Evolutionary conservation across 257 asterid species (phyloP), one percentile per base, ranked within the genome.

Genomic region (Mentha longifolia): DNA sequence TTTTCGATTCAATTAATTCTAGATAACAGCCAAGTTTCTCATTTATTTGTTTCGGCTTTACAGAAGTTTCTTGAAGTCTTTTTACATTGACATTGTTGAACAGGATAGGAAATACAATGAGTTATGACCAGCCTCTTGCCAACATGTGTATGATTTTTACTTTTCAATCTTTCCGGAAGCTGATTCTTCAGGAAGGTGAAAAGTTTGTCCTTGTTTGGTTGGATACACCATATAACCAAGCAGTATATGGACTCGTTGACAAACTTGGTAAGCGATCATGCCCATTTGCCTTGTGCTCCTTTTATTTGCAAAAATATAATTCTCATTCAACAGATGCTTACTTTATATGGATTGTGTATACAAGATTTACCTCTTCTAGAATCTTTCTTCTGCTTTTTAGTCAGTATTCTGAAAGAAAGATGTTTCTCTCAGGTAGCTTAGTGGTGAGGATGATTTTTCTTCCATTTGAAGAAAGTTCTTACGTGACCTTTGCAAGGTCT

Each of bases 101-200:
- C 92, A 95, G 98, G 75, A 69, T 83, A 56, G 94, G 92, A 73
- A 81, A 60, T 61, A 25, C 72, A 77, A 70, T 72, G 79, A 78
- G 75, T 61, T 76, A 83, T 82, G 98, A 95, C 76, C 72, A 73
- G 71, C 86, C 83, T 10, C 98, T 95, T 63, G 84, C 88, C 19
- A 85, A 87, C 73, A 87, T 95, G 95, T 92, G 97, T 71, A 74
- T 68, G 85, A 65, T 95, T 72, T 88, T 95, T 79, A 95, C 98
- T 45, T 67, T 88, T 65, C 99, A 95, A 83, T 92, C 99, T 65
- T 64, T 90, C 73, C 87, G 92, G 64, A 95, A 95, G 86, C 74
- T 92, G 83, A 72, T 95, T 77, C 99, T 95, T 67, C 97, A 95
- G 80, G 99, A 92, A 89, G 99, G 99, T 76, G 97, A 95, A 83